Evolutionary conservation across 2,329 filamentous ascomycete species (phyloP).

Genomic region (Aureobasidium vineae): DNA sequence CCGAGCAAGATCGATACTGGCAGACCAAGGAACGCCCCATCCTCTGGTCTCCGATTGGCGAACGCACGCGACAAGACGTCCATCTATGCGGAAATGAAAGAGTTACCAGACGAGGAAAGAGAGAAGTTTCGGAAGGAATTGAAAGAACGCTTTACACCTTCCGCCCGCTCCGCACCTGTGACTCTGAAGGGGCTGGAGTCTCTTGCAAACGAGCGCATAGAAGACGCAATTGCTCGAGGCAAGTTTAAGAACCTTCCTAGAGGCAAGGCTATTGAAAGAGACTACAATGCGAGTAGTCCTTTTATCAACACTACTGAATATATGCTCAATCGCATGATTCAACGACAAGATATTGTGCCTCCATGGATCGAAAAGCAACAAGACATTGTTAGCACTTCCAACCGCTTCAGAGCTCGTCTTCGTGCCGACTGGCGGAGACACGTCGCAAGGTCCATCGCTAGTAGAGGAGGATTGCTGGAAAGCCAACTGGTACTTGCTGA

Average conservation of each 20-base stretch:
- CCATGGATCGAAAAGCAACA: conserved; percentile 99
- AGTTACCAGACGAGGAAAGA: conserved; percentile 68
- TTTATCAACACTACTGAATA: conserved; percentile 97
- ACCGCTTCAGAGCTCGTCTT: conserved; percentile 69
- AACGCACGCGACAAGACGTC: conserved; percentile 59
- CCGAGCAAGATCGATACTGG: conserved; percentile 49
- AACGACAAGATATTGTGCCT: conserved; percentile 90
- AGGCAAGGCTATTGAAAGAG: conserved; percentile 76
- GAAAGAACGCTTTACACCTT: conserved; percentile 74
- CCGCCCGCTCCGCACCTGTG: conserved; percentile 69
- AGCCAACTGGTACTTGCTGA: conserved; percentile 70
- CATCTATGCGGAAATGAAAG: conserved; percentile 55
- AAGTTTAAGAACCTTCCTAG: conserved; percentile 84
- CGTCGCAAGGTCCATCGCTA: conserved; percentile 73
- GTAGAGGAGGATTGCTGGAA: conserved; percentile 70
- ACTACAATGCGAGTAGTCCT: conserved; percentile 77
- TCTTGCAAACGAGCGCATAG: conserved; percentile 87
- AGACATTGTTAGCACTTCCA: conserved; percentile 69
- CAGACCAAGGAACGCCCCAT: conserved; percentile 37
- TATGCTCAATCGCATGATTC: conserved; percentile 98
- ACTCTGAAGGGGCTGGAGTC: conserved; percentile 75
- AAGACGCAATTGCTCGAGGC: conserved; percentile 87
- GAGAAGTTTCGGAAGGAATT: conserved; percentile 71
- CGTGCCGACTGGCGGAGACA: conserved; percentile 82
- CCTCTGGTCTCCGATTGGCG: conserved; percentile 53